Base-by-base conservation (phyloP, 1,284 basidiomycete species). In the Ceratobasidium theobromae region DNA sequence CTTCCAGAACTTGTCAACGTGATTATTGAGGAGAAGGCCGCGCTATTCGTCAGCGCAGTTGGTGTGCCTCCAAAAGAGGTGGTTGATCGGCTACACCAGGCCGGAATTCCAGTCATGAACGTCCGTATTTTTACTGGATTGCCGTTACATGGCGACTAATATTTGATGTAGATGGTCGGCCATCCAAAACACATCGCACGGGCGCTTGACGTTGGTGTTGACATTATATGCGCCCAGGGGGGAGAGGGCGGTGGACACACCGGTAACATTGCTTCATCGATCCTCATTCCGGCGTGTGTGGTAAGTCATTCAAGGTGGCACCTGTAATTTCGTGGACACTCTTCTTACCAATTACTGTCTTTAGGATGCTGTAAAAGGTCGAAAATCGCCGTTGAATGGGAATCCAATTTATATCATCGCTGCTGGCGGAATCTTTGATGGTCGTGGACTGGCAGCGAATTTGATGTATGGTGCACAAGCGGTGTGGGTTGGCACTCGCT, bases 211-310 rank as follows among this genome's bases (percentile, higher is more conserved):
- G 86, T 79, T 32, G 93, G 93, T 53, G 87, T 89, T 38, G 93
- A 95, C 74, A 79, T 95, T 69, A 93, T 95, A 74, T 94, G 91
- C 72, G 91, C 91, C 0, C 93, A 95, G 74, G 91, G 87, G 1
- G 89, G 89, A 40, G 91, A 94, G 76, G 92, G 89, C 35, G 92
- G 93, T 66, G 93, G 92, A n/a, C 88, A 91, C 77, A 91, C 88
- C 0, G 89, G 88, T 40, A 85, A 89, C 70, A 82, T 84, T 14
- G 83, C 89, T 4, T 84, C 86, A 1, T 84, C 83, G 18, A 48
- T 33, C 14, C 53, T 58, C 11, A 40, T 66, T 28, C 43, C 53
- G 18, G 35, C 53, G 43, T 54, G 43, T 46, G 30, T 43, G 27
- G 40, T 43, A 40, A 2, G 40, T 62, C 33, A 32, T 21, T 14